Conservation (phyloP, 1,139 yeast species). For the Debaryomyces sp. region DNA sequence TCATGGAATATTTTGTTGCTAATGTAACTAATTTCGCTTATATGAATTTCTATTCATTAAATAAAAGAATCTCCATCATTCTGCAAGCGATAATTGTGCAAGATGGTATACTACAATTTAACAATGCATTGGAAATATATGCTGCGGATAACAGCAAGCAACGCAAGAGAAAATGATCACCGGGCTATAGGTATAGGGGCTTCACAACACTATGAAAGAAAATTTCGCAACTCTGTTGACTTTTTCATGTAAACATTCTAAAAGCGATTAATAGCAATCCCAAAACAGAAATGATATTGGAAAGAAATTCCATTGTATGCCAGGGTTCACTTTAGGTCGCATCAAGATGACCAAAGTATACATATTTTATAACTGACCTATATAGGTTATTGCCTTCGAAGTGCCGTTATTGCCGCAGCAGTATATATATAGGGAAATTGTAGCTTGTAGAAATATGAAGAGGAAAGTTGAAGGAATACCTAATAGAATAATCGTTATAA, state of each 20-base stretch:
- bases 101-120: not conserved
- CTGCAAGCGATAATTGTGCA: not conserved
- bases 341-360: not conserved
- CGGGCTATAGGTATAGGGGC: not conserved
- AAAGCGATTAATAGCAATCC: not conserved
- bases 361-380: not conserved
- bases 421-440: not conserved
- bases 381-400: not conserved
- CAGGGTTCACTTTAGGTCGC: constrained; percentile 1
- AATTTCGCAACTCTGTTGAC: not conserved
- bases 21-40: not conserved
- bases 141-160: not conserved
- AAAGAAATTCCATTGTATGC: not conserved
- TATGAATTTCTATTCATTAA: not conserved
- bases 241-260: not conserved
- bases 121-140: not conserved
- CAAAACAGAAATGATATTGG: not conserved
- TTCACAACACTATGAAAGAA: not conserved
- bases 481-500: not conserved
- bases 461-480: not conserved
- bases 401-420: not conserved
- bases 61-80: not conserved
- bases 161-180: not conserved
- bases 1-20: not conserved
- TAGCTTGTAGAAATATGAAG: not conserved